phyloP scores from a whole-genome alignment of 768 basidiomycete species.

The Imleria badia region DNA sequence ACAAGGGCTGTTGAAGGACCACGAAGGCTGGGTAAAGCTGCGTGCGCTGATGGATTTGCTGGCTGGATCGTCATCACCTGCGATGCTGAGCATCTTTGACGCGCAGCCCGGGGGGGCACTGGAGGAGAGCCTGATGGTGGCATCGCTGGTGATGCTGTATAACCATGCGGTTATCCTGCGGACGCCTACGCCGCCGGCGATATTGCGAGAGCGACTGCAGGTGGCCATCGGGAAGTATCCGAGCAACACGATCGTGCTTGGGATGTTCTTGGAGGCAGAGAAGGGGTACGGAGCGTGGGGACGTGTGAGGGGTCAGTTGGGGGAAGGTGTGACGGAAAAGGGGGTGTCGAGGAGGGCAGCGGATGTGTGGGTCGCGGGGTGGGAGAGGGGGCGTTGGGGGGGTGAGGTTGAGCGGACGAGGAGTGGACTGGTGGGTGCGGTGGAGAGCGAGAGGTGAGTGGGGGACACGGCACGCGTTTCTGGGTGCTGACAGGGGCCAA shows the following conservation, averaged over 20 bases:
- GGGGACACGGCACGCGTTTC: background rate
- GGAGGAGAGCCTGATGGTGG: constrained; percentile 55
- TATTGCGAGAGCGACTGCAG: constrained; percentile 58
- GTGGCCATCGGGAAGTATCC: constrained; percentile 59
- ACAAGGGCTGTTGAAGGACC: constrained; percentile 49
- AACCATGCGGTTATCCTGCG: constrained; percentile 54
- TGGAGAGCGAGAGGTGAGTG: constrained; percentile 66
- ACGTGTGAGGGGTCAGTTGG: constrained; percentile 55
- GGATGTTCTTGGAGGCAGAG: constrained; percentile 74
- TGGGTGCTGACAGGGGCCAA: constrained; percentile 29
- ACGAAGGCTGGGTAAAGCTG: constrained; percentile 65
- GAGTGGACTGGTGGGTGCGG: constrained; percentile 57
- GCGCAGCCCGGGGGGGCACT: constrained; percentile 16
- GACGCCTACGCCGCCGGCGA: constrained; percentile 54
- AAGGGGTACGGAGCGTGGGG: constrained; percentile 81
- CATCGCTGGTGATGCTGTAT: constrained; percentile 60
- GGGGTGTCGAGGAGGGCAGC: constrained; percentile 55
- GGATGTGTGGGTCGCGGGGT: constrained; percentile 80
- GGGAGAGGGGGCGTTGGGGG: constrained; percentile 73
- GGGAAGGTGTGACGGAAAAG: constrained; percentile 51
- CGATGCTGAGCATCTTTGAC: constrained; percentile 42
- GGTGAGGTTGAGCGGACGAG: constrained; percentile 70
- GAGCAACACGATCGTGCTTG: constrained; percentile 69
- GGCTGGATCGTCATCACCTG: constrained; percentile 40
- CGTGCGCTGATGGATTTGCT: constrained; percentile 65